Evolutionary conservation across 116 monocot species (phyloP).

Genomic region (Trichopus zeylanicus): DNA sequence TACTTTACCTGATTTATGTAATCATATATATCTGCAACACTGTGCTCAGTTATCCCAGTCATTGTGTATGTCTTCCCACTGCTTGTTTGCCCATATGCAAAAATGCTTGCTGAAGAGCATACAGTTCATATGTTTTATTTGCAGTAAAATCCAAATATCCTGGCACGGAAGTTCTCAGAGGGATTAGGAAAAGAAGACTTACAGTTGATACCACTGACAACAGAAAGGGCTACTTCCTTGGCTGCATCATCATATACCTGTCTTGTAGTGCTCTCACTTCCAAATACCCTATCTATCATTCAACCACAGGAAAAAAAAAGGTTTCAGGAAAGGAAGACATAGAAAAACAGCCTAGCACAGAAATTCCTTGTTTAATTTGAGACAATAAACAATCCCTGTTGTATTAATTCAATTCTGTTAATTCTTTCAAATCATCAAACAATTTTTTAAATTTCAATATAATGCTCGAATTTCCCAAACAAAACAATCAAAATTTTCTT

Average conservation of each 20-base stretch:
- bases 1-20: constrained; percentile 59
- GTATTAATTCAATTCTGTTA: no score
- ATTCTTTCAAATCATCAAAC: no score
- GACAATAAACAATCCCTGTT: no score
- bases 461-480: no score
- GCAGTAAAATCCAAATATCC: neutral
- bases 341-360: no score
- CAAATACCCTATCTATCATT: constrained; percentile 58
- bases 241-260: constrained; percentile 69
- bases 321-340: no score
- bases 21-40: constrained; percentile 67
- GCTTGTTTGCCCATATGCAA: constrained; percentile 88
- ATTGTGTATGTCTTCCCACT: constrained; percentile 89
- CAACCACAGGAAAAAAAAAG: constrained; percentile 5
- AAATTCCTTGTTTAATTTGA: no score
- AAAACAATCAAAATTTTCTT: no score
- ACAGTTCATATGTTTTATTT: neutral
- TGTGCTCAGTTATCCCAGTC: constrained; percentile 68
- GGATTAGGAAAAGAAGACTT: constrained; percentile 10
- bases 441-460: no score
- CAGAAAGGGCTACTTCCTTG: constrained; percentile 72
- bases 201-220: constrained; percentile 74
- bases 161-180: neutral
- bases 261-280: constrained; percentile 36
- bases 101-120: constrained; percentile 54